phyloP scores from a whole-genome alignment of 192 early-diverging fungal species.

The Chytriomyces confervae region DNA sequence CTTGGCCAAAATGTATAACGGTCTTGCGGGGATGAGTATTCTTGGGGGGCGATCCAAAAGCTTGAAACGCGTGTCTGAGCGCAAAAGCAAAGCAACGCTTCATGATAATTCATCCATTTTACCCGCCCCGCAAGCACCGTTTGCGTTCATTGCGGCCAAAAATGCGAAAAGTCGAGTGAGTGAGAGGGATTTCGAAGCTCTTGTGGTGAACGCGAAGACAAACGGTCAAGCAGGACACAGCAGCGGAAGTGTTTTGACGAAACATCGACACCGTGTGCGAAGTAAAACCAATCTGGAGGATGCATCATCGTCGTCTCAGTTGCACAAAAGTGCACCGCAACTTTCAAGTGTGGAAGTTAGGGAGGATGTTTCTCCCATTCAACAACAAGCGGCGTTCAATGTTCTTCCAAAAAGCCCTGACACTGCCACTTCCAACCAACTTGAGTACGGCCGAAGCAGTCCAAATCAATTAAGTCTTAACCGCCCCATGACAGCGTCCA shows the following conservation, averaged over 20 bases:
- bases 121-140: constrained; percentile 20
- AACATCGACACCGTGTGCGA: constrained; percentile 28
- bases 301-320: not conserved
- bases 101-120: constrained; percentile 18
- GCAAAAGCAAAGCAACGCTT: not conserved
- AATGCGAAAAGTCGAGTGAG: constrained; percentile 25
- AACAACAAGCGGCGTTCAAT: not conserved
- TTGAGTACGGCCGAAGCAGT: not conserved
- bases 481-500: not conserved
- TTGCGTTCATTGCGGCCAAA: constrained; percentile 31
- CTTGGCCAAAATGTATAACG: constrained; percentile 31
- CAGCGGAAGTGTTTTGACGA: not conserved
- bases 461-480: not conserved
- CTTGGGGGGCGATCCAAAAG: constrained; percentile 29
- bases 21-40: constrained; percentile 33
- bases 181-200: constrained; percentile 31
- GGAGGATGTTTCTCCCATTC: not conserved
- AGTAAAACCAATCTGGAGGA: constrained; percentile 1
- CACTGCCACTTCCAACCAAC: not conserved
- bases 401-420: not conserved
- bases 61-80: constrained; percentile 1
- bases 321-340: not conserved
- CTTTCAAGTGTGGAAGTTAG: not conserved
- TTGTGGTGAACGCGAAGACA: constrained; percentile 31
- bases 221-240: not conserved